A percentile compares a stretch with the other conserved stretches of the same genome.
phyloP scores from a whole-genome alignment of 2,329 filamentous ascomycete genomes.

The Beauveria sp. region DNA sequence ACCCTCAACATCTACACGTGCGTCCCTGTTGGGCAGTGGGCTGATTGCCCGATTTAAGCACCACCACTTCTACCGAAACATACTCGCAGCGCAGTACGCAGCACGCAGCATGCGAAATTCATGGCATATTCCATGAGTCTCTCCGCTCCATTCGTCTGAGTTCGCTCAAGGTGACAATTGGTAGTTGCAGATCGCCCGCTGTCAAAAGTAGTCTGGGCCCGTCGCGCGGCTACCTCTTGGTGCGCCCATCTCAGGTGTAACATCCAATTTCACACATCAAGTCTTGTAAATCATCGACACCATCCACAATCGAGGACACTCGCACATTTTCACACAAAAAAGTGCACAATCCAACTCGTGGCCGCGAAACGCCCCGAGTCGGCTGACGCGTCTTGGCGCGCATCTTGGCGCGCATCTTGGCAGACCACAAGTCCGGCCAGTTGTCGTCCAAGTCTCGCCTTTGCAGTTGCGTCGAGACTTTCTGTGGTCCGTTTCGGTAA shows the following conservation, averaged over 20 bases:
- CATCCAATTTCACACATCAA: no score
- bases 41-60: background rate
- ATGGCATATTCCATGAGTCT: no score
- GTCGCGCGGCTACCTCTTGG: background rate
- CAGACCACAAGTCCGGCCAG: background rate
- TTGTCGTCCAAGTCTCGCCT: background rate
- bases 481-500: background rate
- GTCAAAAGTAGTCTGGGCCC: no score
- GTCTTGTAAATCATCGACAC: background rate
- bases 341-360: background rate
- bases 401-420: background rate
- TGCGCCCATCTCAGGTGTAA: background rate
- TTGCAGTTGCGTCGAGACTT: background rate
- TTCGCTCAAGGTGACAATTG: no score
- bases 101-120: no score
- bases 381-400: background rate
- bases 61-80: background rate
- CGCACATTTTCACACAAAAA: background rate
- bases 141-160: no score
- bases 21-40: conserved; percentile 2
- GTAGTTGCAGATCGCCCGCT: background rate
- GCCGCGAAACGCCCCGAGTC: background rate
- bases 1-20: background rate
- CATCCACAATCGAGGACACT: background rate
- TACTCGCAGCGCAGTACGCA: no score